These are phyloP conservation scores for Strigomonas culicis DNA, from an alignment of 208 protist species.

Conservation along the genomic window DNA sequence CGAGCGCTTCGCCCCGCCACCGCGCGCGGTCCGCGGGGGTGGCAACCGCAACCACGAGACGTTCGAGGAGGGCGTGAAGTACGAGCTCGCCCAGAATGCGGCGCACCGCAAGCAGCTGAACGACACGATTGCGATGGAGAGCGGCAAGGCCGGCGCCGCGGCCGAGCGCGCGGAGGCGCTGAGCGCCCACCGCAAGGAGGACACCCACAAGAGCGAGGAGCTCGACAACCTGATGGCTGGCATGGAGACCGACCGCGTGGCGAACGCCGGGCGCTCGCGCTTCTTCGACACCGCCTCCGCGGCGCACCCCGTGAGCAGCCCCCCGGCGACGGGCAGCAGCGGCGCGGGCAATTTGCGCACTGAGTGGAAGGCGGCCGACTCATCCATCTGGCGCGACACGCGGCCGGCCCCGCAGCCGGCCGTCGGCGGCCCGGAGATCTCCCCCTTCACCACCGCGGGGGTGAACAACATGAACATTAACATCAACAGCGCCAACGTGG, in stretches of 20 bases:
- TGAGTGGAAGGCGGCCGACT: background rate
- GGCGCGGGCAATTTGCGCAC: background rate
- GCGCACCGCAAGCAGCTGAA: slow-evolving; percentile 55
- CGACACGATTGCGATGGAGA: slow-evolving; percentile 63
- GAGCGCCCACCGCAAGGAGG: slow-evolving; percentile 6
- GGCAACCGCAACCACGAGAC: slow-evolving; percentile 72
- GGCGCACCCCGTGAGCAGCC: background rate
- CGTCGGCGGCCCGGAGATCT: background rate
- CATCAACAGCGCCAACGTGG: slow-evolving; percentile 11
- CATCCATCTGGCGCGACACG: background rate
- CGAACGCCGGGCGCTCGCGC: slow-evolving; percentile 34
- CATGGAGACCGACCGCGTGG: slow-evolving; percentile 27
- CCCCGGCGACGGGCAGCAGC: background rate
- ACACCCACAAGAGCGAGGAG: slow-evolving; percentile 21
- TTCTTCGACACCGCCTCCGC: slow-evolving; percentile 32
- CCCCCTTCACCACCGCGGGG: background rate
- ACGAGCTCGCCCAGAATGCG: slow-evolving; percentile 75
- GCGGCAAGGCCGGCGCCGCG: slow-evolving; percentile 28
- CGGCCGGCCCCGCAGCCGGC: background rate
- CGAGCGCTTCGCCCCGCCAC: slow-evolving; percentile 61
- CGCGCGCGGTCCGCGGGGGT: slow-evolving; percentile 35
- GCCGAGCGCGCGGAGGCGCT: slow-evolving; percentile 28
- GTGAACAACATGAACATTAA: background rate
- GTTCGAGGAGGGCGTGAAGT: slow-evolving; percentile 81
- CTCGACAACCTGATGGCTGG: slow-evolving; percentile 47